Conservation (phyloP, 2,329 filamentous ascomycete genomes). For the Aspergillus floridensis region DNA sequence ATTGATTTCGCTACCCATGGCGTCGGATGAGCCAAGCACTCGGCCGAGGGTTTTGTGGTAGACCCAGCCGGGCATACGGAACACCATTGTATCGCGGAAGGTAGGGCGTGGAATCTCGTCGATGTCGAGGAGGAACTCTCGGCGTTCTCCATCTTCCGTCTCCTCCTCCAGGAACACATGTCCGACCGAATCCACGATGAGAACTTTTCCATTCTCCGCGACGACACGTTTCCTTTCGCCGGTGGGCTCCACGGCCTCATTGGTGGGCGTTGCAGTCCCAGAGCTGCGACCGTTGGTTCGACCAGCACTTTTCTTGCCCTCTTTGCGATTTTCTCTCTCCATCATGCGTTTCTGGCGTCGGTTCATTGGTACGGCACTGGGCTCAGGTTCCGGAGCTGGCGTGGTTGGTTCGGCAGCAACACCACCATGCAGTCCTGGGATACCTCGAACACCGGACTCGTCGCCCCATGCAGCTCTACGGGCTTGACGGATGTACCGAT, state of each 20-base stretch:
- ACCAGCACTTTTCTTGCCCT: conserved; percentile 52
- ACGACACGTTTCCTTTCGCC: conserved; percentile 83
- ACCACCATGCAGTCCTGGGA: conserved; percentile 62
- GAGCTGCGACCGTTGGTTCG: conserved; percentile 34
- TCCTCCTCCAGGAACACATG: conserved; percentile 95
- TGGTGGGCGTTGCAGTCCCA: conserved; percentile 53
- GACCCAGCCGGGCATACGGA: conserved; percentile 72
- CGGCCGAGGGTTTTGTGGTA: conserved; percentile 52
- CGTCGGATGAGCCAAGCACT: conserved; percentile 22
- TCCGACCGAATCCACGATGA: conserved; percentile 87
- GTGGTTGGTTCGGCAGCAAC: conserved; percentile 37
- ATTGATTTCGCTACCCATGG: conserved; percentile 3
- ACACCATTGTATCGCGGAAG: conserved; percentile 76
- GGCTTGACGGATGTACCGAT: conserved; percentile 87
- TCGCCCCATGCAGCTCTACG: conserved; percentile 87
- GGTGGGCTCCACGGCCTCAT: conserved; percentile 58
- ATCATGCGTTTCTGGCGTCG: conserved; percentile 83
- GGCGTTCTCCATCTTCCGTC: conserved; percentile 77
- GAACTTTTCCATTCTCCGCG: conserved; percentile 90
- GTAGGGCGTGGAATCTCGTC: conserved; percentile 76
- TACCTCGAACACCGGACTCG: conserved; percentile 62
- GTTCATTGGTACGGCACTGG: conserved; percentile 65
- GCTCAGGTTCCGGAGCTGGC: conserved; percentile 46
- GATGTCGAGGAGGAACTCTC: conserved; percentile 85
- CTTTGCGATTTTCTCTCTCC: conserved; percentile 73